Evolutionary conservation across 2,329 filamentous ascomycete species (phyloP).

Genomic region (Fusarium nodosum): DNA sequence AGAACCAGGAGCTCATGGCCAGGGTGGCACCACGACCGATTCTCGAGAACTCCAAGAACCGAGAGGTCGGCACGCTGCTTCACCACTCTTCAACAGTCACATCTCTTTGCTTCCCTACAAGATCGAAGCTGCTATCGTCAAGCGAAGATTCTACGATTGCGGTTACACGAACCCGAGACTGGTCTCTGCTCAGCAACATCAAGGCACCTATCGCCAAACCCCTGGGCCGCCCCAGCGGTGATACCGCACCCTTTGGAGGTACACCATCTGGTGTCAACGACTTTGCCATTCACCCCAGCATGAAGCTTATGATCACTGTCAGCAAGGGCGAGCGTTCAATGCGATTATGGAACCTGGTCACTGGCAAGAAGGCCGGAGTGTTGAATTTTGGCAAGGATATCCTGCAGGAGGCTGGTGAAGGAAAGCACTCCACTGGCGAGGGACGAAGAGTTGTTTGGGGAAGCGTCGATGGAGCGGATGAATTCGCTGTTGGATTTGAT

Average conservation of each 20-base stretch:
- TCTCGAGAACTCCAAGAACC: slow-evolving; percentile 86
- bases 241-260: slow-evolving; percentile 85
- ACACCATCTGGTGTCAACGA: slow-evolving; percentile 92
- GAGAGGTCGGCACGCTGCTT: slow-evolving; percentile 86
- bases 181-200: slow-evolving; percentile 87
- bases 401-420: slow-evolving; percentile 81
- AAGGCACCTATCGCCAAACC: slow-evolving; percentile 89
- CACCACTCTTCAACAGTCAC: slow-evolving; percentile 90
- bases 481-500: slow-evolving; percentile 92
- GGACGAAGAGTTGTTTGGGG: slow-evolving; percentile 88
- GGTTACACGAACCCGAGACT: slow-evolving; percentile 88
- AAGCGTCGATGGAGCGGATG: slow-evolving; percentile 75
- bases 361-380: slow-evolving; percentile 94
- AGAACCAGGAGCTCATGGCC: slow-evolving; percentile 71
- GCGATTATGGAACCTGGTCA: slow-evolving; percentile 96
- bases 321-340: slow-evolving; percentile 91
- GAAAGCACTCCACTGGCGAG: slow-evolving; percentile 82
- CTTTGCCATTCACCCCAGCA: slow-evolving; percentile 94
- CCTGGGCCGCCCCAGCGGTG: slow-evolving; percentile 84
- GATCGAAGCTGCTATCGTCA: slow-evolving; percentile 87
- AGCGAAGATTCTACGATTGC: slow-evolving; percentile 93
- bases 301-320: slow-evolving; percentile 96
- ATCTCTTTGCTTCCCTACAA: slow-evolving; percentile 82
- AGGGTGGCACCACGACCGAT: slow-evolving; percentile 79
- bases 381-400: slow-evolving; percentile 84